Evolutionary conservation across 768 basidiomycete species (phyloP).

Genomic region (Boletus rufocinnamomeus): DNA sequence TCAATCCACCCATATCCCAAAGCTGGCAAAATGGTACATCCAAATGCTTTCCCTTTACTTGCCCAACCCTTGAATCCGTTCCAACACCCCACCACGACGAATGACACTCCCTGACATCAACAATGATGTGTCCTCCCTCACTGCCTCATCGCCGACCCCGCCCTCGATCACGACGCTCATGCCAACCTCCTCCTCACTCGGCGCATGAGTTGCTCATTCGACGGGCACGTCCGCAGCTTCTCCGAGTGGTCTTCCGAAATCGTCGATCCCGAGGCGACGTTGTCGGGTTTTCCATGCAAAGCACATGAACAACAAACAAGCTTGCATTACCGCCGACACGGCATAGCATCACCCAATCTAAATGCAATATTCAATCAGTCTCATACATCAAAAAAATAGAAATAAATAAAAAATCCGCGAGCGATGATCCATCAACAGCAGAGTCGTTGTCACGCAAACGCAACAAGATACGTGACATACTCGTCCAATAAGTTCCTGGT

Average conservation of each 20-base stretch:
- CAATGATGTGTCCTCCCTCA: conserved; percentile 25
- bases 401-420: neutral
- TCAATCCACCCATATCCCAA: neutral
- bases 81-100: conserved; percentile 23
- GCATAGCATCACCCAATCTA: conserved; percentile 83
- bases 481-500: conserved; percentile 85
- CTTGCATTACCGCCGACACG: conserved; percentile 84
- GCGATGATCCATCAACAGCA: neutral
- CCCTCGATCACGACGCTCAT: conserved; percentile 28
- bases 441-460: neutral
- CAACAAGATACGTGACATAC: conserved; percentile 39
- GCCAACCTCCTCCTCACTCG: conserved; percentile 9
- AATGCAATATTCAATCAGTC: neutral
- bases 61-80: conserved; percentile 27
- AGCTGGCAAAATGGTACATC: neutral
- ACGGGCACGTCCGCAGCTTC: conserved; percentile 1
- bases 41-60: conserved; percentile 6
- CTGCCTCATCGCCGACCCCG: conserved; percentile 4
- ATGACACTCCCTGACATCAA: conserved; percentile 25
- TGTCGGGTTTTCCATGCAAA: conserved; percentile 84
- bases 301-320: conserved; percentile 80
- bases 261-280: conserved; percentile 72
- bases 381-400: neutral
- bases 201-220: neutral
- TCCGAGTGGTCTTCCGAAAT: conserved; percentile 72